Evolutionary conservation across 2,329 filamentous ascomycete genomes (phyloP), one percentile per base, ranked within the genome.

Genomic region (Neocatenulostroma microsporum): DNA sequence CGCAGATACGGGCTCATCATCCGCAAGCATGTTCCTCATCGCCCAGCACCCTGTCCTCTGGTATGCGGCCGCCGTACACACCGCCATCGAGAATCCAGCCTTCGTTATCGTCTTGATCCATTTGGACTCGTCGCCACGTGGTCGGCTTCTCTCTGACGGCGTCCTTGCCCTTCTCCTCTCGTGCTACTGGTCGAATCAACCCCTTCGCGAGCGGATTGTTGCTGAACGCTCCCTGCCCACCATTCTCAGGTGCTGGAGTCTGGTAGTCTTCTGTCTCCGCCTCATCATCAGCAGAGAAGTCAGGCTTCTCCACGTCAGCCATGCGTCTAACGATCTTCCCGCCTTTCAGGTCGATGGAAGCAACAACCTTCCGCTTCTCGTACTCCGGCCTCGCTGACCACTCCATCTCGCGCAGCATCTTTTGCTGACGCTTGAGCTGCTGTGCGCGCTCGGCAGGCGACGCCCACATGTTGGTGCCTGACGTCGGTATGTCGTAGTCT

Each of bases 301-400:
- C 66, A 44, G 82, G 78, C 14, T 74, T 60, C 4, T 78, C 72
- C n/a, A 66, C 56, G 20, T 64, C 60, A 12, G 73, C 75, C 73
- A 84, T 84, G 49, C 76, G 76, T 41, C 74, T 76, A 4, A 91
- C 78, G 3, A 94, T 77, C 50, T 81, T 87, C 13, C 82, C 80
- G 1, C 80, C 81, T 7, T 80, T 78, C 1, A 94, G 65, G 56
- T 94, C 86, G 42, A 94, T 83, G 54, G 83, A 89, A 47, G 93
- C 74, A 1, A 95, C 82, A 42, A 91, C 80, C 50, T 74, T 77
- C 40, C 84, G 74, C 71, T 89, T 94, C 66, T 95, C 88, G 61
- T 87, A 94, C 44, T 93, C 88, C 0, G 87, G 86, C 34, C 75
- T 69, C 3, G 82, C 80, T 48, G 82, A 83, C 79, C 87, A 93